Conservation (phyloP, 2,329 filamentous ascomycete species). For the Fusarium sp. region DNA sequence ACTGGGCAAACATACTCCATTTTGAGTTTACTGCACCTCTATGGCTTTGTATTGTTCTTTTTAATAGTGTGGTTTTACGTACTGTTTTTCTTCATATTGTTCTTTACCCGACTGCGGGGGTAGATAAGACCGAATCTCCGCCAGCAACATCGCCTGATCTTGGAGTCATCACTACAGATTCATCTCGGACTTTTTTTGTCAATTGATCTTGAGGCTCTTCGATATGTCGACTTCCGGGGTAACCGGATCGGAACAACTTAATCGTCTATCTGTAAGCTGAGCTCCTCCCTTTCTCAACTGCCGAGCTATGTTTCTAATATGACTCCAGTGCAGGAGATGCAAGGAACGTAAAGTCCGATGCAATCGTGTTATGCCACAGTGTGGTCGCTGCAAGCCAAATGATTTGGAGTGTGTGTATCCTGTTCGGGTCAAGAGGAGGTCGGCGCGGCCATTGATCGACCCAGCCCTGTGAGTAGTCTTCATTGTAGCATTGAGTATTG, state of each 20-base stretch:
- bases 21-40: conserved; percentile 5
- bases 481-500: background rate
- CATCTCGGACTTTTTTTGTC: conserved; percentile 18
- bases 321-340: conserved; percentile 42
- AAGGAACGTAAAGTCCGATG: conserved; percentile 50
- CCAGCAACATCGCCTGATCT: background rate
- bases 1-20: conserved; percentile 10
- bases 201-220: background rate
- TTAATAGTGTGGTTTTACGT: conserved; percentile 12
- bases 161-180: background rate
- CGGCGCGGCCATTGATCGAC: conserved; percentile 29
- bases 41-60: conserved; percentile 29
- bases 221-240: conserved; percentile 20
- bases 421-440: conserved; percentile 44
- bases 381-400: conserved; percentile 46
- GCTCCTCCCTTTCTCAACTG: background rate
- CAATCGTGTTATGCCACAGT: conserved; percentile 48
- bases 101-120: conserved; percentile 9
- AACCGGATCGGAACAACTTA: conserved; percentile 37
- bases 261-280: conserved; percentile 43
- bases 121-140: conserved; percentile 33
- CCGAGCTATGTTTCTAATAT: conserved; percentile 5
- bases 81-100: conserved; percentile 1
- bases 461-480: conserved; percentile 34
- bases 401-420: conserved; percentile 48